Base-by-base conservation (phyloP, 768 basidiomycete species). In the Trametes cingulata region DNA sequence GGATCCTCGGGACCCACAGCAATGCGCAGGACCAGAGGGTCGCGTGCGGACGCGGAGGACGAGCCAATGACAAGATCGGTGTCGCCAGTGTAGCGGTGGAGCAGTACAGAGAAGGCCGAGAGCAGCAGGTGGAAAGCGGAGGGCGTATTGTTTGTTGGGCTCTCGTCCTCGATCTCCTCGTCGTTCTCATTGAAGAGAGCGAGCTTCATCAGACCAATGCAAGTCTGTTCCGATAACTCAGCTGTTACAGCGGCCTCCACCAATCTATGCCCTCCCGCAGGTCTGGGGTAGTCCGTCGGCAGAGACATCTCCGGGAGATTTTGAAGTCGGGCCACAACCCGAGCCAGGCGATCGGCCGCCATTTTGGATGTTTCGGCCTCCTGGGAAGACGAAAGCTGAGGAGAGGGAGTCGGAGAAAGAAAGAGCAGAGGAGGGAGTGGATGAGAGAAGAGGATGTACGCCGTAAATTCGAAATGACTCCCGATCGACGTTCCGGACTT, bases 61-160 rank as follows among this genome's bases (percentile, higher is more conserved):
- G 91, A 92, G 36, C 90, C 94, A 68, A 99, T 89, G 58, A 97
- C 82, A 62, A 99, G 80, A 67, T 97, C 94, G 25, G 87, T 95
- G 71, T 99, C 97, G 40, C 92, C 95, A 0, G 97, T 98, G 76
- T 94, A 97, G 41, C 96, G 82, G 76, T 98, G 94, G 13, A 99
- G 78, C 50, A 98, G 80, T 20, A 96, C 88, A 12, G 85, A 82
- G 75, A 99, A 97, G 0, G 96, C 89, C n/a, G 97, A 85, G 42
- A 98, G 80, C 45, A 98, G 84, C 24, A 98, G 80, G 69, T 98
- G 94, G 71, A 95, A 98, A 0, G 91, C 88, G 2, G 95, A 91
- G 3, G 95, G 87, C 42, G 82, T 74, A 42, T 72, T 78, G 56
- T 62, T 39, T 9, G 65, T 64, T 17, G 67, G 50, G 9, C 70